Evolutionary conservation across 2,329 filamentous ascomycete species (phyloP), one percentile per base, ranked within the genome.

Genomic region (Hirsutella minnesotensis): DNA sequence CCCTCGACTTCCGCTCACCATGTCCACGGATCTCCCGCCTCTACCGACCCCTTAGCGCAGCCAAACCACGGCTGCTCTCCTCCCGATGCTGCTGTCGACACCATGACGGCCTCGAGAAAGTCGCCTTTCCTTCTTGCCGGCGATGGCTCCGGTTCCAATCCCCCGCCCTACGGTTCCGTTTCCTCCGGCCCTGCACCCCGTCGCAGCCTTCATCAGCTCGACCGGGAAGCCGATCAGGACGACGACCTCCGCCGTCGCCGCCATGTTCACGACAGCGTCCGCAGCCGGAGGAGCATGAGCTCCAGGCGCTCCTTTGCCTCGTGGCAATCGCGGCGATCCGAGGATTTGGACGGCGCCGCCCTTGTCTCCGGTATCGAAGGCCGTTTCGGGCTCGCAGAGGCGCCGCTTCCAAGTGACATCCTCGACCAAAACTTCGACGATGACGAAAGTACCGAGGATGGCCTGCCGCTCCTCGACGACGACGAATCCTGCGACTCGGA

Each of bases 321-420:
- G 9, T 54, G 53, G 35, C 56, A 56, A 38, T 59, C 56, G 8
- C 53, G 61, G 34, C 44, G 60, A 20, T 73, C 73, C 4, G 68
- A 72, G 35, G 72, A 74, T 46, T 59, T 76, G 18, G 70, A 72
- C 22, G 67, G 66, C 29, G 66, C 70, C 15, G 64, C 69, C 27
- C 61, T 76, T n/a, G 64, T 69, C 33, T 67, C 69, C 18, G 71
- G 75, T 24, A 59, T 75, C 7, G 73, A 75, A 34, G 68, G 72
- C 38, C 68, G 75, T 33, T 72, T 73, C 52, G 66, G 70, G 22
- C 55, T 73, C n/a, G 61, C 67, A 16, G 67, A 77, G 47, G 63
- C 66, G 2, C 56, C 70, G 3, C 53, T 74, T 18, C 56, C 69
- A 15, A 65, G 65, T 46, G 67, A 68, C 24, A 58, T 71, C 19